Conservation (phyloP, 305 asterid species). For the Rubia balearica region DNA sequence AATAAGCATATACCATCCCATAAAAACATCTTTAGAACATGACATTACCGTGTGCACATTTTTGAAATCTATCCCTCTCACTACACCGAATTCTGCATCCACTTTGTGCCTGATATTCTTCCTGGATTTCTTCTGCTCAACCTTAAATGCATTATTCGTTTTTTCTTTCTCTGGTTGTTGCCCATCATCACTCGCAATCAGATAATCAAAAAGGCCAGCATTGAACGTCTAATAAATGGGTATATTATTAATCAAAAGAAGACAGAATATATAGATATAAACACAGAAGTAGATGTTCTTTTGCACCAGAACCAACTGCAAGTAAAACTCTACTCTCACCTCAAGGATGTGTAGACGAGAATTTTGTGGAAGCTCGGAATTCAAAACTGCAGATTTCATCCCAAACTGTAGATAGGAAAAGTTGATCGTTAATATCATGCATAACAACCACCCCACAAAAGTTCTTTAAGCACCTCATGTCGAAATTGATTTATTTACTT, state of each 20-base stretch:
- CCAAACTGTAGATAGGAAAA: slow-evolving; percentile 61
- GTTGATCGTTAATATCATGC: background rate
- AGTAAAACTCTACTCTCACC: slow-evolving; percentile 4
- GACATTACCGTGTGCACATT: slow-evolving; percentile 76
- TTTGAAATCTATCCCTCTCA: slow-evolving; percentile 93
- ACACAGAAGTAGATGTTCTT: background rate
- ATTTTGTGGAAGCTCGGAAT: slow-evolving; percentile 93
- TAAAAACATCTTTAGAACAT: slow-evolving; percentile 3
- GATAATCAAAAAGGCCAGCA: slow-evolving; percentile 89
- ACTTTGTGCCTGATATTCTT: slow-evolving; percentile 48
- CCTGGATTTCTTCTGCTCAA: slow-evolving; percentile 42
- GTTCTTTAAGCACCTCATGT: background rate
- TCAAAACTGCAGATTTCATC: slow-evolving; percentile 79
- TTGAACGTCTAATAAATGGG: slow-evolving; percentile 55
- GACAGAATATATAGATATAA: slow-evolving; percentile 7
- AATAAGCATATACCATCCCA: background rate
- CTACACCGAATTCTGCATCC: slow-evolving; percentile 90
- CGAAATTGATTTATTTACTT: background rate
- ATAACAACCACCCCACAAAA: background rate
- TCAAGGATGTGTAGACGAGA: slow-evolving; percentile 75
- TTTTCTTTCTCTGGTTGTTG: slow-evolving; percentile 40
- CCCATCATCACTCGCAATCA: slow-evolving; percentile 72
- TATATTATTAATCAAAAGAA: slow-evolving; percentile 1
- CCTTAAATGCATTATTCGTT: slow-evolving; percentile 36
- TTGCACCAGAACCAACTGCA: slow-evolving; percentile 8